Base-by-base conservation (phyloP, 2,329 filamentous ascomycete species). In the Pseudohalonectria lignicola region DNA sequence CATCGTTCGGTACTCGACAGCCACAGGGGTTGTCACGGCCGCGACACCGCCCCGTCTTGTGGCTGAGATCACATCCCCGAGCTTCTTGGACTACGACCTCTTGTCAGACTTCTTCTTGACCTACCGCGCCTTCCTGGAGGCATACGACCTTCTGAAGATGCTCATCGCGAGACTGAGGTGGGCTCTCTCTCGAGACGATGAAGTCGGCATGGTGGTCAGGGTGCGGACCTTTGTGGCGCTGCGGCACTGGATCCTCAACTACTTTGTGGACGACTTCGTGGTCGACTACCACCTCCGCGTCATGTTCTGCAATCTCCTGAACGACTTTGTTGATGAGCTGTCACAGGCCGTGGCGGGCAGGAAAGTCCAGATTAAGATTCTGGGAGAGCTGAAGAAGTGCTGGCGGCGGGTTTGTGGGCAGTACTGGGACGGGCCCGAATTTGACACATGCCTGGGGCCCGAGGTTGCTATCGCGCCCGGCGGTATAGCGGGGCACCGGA, bases 101-200 rank as follows among this genome's bases (percentile, higher is more conserved):
- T 76, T 98, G 4, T 96, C 92, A 1, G 92, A 98, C 57, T 98
- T 98, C 61, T 98, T 98, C 53, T 74, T 98, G 17, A 96, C 92
- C 0, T 98, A 86, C 53, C 84, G 92, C 35, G 75, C 83, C 3
- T 98, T 95, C 53, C 67, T 98, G 42, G 79, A 85, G 11, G 69
- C 83, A 0, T 67, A 70, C 16, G 82, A 90, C 49, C 69, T 98
- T 4, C 70, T 94, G 17, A 77, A 79, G 34, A 86, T 94, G 68
- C 69, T 98, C 13, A 71, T 96, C 44, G 82, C 88, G 2, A 77
- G 92, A 15, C 63, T 98, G 37, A 72, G 79, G 47, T 98, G 92
- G 92, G 87, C 92, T 1, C 69, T 95, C 35, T 75, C 74, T 34
- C 75, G 85, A 39, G 66, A 74, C 34, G 86, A 94, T 53, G 86